A percentile compares a stretch with the other conserved stretches of the same genome.
Conservation (phyloP, 208 protist species). For the Acanthamoeba pearcei region DNA sequence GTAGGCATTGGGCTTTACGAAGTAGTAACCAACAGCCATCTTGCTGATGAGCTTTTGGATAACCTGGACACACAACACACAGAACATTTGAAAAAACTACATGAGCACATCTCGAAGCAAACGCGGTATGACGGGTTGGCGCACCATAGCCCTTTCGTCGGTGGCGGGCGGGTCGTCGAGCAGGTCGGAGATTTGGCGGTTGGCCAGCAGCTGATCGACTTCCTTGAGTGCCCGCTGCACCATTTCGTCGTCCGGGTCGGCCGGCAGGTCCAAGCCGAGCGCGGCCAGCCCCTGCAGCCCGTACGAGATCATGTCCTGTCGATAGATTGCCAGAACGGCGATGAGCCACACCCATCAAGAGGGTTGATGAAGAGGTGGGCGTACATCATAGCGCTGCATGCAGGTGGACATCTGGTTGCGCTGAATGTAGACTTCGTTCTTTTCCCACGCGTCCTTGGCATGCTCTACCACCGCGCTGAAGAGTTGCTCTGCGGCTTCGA, state of each 20-base stretch:
- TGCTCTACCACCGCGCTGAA: neutral
- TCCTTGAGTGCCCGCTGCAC: constrained; percentile 9
- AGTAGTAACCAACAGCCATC: constrained; percentile 53
- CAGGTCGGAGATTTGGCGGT: constrained; percentile 1
- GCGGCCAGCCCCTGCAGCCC: constrained; percentile 16
- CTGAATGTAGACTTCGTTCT: constrained; percentile 67
- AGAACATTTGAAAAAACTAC: neutral
- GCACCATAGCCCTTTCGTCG: constrained; percentile 9
- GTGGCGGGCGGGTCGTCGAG: constrained; percentile 17
- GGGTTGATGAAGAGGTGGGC: too few species aligned
- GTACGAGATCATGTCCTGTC: constrained; percentile 43
- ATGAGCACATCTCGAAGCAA: neutral
- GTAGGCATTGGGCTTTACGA: constrained; percentile 56
- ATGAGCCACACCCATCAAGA: neutral
- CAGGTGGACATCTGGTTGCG: constrained; percentile 2
- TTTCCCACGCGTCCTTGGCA: constrained; percentile 41
- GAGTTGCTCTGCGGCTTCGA: constrained; percentile 23
- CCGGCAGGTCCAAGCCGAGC: constrained; percentile 1
- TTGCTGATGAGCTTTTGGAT: constrained; percentile 64
- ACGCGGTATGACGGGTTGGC: too few species aligned
- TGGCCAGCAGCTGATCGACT: constrained; percentile 12
- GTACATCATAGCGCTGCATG: constrained; percentile 62
- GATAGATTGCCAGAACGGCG: neutral
- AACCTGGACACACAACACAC: neutral
- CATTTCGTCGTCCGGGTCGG: constrained; percentile 22